A percentile compares a stretch with the other conserved stretches of the same genome.
Evolutionary conservation across 768 basidiomycete species (phyloP).

Genomic region (Lenzites betulinus): DNA sequence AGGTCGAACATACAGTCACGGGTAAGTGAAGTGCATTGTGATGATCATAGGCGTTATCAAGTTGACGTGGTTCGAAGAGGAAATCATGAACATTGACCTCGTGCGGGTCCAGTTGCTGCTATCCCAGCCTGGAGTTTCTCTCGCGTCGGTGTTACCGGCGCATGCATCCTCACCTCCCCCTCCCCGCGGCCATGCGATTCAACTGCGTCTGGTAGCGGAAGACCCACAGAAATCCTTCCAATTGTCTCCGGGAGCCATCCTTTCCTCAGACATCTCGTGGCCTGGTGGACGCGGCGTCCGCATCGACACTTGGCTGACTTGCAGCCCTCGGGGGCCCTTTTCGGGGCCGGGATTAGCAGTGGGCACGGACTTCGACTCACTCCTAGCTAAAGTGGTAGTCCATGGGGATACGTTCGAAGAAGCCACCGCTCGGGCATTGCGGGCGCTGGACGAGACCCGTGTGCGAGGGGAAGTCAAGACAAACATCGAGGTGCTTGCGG

Average conservation of each 20-base stretch:
- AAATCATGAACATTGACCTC: constrained; percentile 30
- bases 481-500: constrained; percentile 13
- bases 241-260: constrained; percentile 33
- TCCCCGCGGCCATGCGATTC: constrained; percentile 32
- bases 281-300: constrained; percentile 18
- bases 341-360: neutral
- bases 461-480: constrained; percentile 15
- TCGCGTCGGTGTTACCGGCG: neutral
- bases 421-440: constrained; percentile 6
- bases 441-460: constrained; percentile 13
- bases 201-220: constrained; percentile 38
- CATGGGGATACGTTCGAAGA: constrained; percentile 9
- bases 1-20: constrained; percentile 39
- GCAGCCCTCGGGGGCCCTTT: neutral
- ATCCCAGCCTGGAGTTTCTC: constrained; percentile 12
- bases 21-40: neutral
- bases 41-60: neutral
- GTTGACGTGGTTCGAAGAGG: neutral
- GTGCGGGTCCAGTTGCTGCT: constrained; percentile 33
- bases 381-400: constrained; percentile 37
- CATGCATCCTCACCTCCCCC: neutral
- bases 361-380: constrained; percentile 21
- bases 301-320: constrained; percentile 32
- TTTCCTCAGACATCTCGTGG: constrained; percentile 22
- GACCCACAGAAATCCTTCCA: constrained; percentile 34